Conservation (phyloP, 1,284 basidiomycete genomes). For the Vanrija pseudolonga region DNA sequence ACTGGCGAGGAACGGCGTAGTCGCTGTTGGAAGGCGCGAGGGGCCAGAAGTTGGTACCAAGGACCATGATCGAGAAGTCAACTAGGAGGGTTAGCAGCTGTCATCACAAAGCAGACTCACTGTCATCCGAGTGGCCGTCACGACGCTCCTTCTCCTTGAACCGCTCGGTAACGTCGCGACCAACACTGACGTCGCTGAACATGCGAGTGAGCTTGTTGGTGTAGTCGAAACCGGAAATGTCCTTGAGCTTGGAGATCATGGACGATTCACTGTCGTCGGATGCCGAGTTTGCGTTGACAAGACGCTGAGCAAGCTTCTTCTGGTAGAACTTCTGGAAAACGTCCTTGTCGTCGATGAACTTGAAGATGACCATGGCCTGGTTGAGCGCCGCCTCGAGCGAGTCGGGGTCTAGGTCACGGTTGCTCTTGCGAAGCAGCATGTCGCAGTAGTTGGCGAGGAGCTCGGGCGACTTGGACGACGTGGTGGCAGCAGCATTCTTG, state of each 20-base stretch:
- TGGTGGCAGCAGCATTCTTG: constrained; percentile 83
- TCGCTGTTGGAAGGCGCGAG: constrained; percentile 77
- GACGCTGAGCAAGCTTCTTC: constrained; percentile 89
- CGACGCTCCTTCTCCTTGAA: constrained; percentile 93
- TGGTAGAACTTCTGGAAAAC: constrained; percentile 99
- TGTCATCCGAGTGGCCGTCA: constrained; percentile 56
- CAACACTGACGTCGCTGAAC: constrained; percentile 97
- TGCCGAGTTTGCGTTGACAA: constrained; percentile 87
- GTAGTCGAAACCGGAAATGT: constrained; percentile 97
- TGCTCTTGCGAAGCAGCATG: constrained; percentile 85
- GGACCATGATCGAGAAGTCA: constrained; percentile 88
- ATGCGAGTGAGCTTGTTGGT: constrained; percentile 96
- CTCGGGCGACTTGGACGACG: constrained; percentile 88
- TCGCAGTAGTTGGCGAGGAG: constrained; percentile 92
- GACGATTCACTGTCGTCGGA: constrained; percentile 96
- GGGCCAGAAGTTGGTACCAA: constrained; percentile 96
- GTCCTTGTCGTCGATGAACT: constrained; percentile 98
- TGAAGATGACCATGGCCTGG: constrained; percentile 95
- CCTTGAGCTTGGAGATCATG: constrained; percentile 99
- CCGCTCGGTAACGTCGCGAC: constrained; percentile 91
- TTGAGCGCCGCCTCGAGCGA: constrained; percentile 86
- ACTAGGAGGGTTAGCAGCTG: constrained; percentile 49
- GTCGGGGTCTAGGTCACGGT: constrained; percentile 86
- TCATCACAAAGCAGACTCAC: constrained; percentile 18
- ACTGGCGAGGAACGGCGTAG: constrained; percentile 84